Evolutionary conservation across 2,329 filamentous ascomycete species (phyloP), one percentile per base, ranked within the genome.

Genomic region (Fusarium nisikadoi): DNA sequence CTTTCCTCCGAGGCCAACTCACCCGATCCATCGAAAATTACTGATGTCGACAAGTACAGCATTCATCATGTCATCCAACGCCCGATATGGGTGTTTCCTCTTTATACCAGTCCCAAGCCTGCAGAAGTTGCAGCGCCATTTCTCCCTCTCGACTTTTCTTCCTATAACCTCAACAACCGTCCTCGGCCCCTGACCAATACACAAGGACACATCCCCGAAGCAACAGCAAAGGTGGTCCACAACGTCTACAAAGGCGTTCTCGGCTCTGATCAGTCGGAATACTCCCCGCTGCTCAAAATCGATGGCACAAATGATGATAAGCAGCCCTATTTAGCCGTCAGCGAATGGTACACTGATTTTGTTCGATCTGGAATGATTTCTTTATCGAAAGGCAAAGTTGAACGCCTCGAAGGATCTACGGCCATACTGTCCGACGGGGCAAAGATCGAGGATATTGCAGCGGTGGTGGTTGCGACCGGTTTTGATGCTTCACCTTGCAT

Each of bases 401-500:
- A 81, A 1, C 79, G 76, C 0, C 58, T 87, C 8, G 72, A 65
- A 0, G 84, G 77, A 20, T 78, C 73, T n/a, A 80, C 79, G 3
- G 85, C 79, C 13, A 83, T 71, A 0, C 65, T 85, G 23, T 75
- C 76, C 0, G 65, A 73, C 12, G 73, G 73, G 4, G 77, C 73
- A 6, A 73, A 77, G 33, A 79, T 94, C 6, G 77, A 86, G 1
- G 83, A 91, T 54, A 81, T 95, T 35, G 88, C 87, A 1, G 92
- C 90, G 0, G 85, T 96, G 16, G 84, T 97, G 4, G 85, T 94
- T 23, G 93, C 93, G 0, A 95, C 93, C 0, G 94, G 94, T 3
- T 97, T 93, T 77, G 88, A 90, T 9, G 86, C 92, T 0, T 86
- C 88, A 2, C 81, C 86, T 0, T 90, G 91, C 1, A 80, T 96